A percentile compares a stretch with the other conserved stretches of the same genome.
Conservation (phyloP, 345 rosid species). For the Erucastrum elatum region DNA sequence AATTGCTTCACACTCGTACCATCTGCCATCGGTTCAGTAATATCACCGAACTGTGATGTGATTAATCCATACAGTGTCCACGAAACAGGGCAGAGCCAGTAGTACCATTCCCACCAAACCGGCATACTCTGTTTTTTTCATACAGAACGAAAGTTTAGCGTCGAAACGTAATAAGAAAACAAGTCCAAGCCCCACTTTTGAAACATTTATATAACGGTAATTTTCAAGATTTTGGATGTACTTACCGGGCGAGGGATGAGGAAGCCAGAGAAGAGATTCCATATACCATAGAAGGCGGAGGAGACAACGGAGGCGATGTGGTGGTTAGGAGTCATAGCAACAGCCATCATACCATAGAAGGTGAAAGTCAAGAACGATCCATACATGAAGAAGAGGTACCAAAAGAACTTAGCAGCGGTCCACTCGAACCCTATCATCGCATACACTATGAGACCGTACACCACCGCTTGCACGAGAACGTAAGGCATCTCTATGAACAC, state of each 20-base stretch:
- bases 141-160: neutral
- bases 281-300: slow-evolving; percentile 49
- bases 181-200: neutral
- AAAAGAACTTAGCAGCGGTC: slow-evolving; percentile 55
- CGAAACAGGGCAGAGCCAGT: slow-evolving; percentile 50
- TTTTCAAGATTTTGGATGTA: neutral
- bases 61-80: slow-evolving; percentile 55
- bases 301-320: slow-evolving; percentile 57
- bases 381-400: slow-evolving; percentile 66
- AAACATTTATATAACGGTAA: neutral
- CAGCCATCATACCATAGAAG: slow-evolving; percentile 72
- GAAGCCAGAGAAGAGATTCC: slow-evolving; percentile 73
- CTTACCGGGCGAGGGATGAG: slow-evolving; percentile 64
- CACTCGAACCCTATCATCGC: slow-evolving; percentile 70
- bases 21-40: slow-evolving; percentile 38
- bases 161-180: neutral
- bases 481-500: slow-evolving; percentile 65
- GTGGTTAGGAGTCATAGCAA: slow-evolving; percentile 65
- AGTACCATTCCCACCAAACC: slow-evolving; percentile 57
- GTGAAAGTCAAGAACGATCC: slow-evolving; percentile 67
- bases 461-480: slow-evolving; percentile 48
- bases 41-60: slow-evolving; percentile 49
- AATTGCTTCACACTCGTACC: slow-evolving; percentile 61
- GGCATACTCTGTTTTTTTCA: slow-evolving; percentile 45
- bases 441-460: slow-evolving; percentile 54